Evolutionary conservation across 768 basidiomycete species (phyloP).

Genomic region (Tulasnella sp.): DNA sequence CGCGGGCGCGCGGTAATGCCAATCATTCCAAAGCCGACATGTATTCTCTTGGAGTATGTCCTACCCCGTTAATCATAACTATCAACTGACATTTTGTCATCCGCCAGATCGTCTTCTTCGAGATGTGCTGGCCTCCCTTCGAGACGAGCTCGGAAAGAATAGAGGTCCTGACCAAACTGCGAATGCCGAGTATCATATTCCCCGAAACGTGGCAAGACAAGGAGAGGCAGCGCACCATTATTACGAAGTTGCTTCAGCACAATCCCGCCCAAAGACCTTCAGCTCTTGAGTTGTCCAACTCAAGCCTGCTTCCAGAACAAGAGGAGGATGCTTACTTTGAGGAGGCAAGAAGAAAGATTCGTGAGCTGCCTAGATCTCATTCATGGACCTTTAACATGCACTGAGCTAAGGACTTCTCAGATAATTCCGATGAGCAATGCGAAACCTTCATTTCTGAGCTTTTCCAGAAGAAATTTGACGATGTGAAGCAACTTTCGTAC

Average conservation of each 20-base stretch:
- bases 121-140: slow-evolving; percentile 82
- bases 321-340: slow-evolving; percentile 86
- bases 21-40: slow-evolving; percentile 89
- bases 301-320: slow-evolving; percentile 65
- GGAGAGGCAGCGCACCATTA: slow-evolving; percentile 66
- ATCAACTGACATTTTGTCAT: background rate
- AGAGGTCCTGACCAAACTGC: slow-evolving; percentile 70
- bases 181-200: slow-evolving; percentile 69
- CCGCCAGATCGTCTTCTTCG: slow-evolving; percentile 86
- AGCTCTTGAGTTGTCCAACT: slow-evolving; percentile 78
- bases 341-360: slow-evolving; percentile 69
- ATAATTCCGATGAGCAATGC: slow-evolving; percentile 24
- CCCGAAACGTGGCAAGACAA: slow-evolving; percentile 67
- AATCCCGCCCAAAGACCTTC: slow-evolving; percentile 73
- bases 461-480: slow-evolving; percentile 24
- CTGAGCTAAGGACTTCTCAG: background rate
- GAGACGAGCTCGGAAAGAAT: slow-evolving; percentile 79
- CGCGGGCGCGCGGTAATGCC: slow-evolving; percentile 44
- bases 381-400: background rate
- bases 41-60: slow-evolving; percentile 83
- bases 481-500: slow-evolving; percentile 25
- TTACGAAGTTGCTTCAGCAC: slow-evolving; percentile 75
- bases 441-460: slow-evolving; percentile 25
- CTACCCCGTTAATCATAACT: background rate
- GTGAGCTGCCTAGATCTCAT: slow-evolving; percentile 40